Conservation (phyloP, 768 basidiomycete genomes). For the Phlebiopsis flavidoalba region DNA sequence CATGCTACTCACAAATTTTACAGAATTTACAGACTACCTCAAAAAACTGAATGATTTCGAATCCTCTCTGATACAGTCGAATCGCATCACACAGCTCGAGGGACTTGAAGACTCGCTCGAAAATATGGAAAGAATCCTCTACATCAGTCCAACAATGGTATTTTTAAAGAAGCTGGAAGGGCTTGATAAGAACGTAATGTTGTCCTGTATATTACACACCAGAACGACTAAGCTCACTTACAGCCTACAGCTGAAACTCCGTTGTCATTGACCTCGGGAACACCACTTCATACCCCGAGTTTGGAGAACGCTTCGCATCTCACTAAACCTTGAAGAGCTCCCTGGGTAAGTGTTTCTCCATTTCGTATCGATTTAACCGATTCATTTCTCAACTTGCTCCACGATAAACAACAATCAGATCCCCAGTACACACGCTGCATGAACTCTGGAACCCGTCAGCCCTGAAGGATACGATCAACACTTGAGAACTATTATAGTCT, state of each 20-base stretch:
- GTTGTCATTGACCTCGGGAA: slow-evolving; percentile 84
- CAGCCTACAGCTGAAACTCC: slow-evolving; percentile 51
- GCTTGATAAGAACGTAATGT: slow-evolving; percentile 74
- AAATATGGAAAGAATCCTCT: slow-evolving; percentile 74
- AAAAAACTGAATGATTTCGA: slow-evolving; percentile 67
- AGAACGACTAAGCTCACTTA: not conserved
- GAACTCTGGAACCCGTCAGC: slow-evolving; percentile 62
- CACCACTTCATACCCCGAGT: slow-evolving; percentile 72
- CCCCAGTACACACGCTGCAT: slow-evolving; percentile 57
- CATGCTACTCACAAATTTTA: not conserved
- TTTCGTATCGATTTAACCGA: not conserved
- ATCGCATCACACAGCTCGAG: slow-evolving; percentile 86
- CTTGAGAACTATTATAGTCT: slow-evolving; percentile 91
- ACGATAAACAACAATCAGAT: slow-evolving; percentile 91
- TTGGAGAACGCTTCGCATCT: slow-evolving; percentile 86
- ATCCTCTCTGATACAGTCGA: slow-evolving; percentile 92
- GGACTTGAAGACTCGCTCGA: slow-evolving; percentile 64
- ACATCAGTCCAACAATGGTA: slow-evolving; percentile 92
- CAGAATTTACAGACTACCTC: slow-evolving; percentile 69
- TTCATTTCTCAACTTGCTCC: slow-evolving; percentile 1
- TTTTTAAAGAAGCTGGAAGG: slow-evolving; percentile 73
- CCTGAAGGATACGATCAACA: slow-evolving; percentile 49
- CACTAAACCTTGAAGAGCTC: slow-evolving; percentile 77
- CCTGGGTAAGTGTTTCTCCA: slow-evolving; percentile 69
- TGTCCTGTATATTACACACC: not conserved